A percentile compares a stretch with the other conserved stretches of the same genome.
Conservation (phyloP, 2,329 filamentous ascomycete genomes). For the Aspergillus alliaceus region DNA sequence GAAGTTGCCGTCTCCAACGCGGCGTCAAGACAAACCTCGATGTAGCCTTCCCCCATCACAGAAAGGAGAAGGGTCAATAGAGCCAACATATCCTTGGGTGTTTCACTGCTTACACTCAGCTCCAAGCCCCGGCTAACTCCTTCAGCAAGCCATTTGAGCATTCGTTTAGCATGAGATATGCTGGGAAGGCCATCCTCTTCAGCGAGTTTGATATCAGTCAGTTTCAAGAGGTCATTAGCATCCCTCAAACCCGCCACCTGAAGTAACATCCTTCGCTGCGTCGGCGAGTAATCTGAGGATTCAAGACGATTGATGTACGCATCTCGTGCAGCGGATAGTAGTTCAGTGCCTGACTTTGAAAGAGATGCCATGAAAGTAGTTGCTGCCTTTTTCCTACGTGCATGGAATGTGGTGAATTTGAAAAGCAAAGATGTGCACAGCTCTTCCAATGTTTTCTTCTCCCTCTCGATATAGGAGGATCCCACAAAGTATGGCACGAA, state of each 20-base stretch:
- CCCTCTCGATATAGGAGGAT: constrained; percentile 65
- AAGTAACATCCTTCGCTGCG: constrained; percentile 87
- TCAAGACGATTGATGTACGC: constrained; percentile 87
- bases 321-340: constrained; percentile 84
- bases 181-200: constrained; percentile 86
- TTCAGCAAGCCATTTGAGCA: constrained; percentile 97
- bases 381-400: constrained; percentile 75
- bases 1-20: constrained; percentile 73
- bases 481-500: constrained; percentile 67
- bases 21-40: constrained; percentile 65
- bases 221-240: constrained; percentile 63
- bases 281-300: constrained; percentile 80
- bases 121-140: constrained; percentile 89
- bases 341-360: constrained; percentile 83
- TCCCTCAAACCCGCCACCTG: constrained; percentile 80
- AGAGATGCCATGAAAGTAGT: constrained; percentile 91
- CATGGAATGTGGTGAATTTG: constrained; percentile 94
- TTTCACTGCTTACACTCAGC: constrained; percentile 82
- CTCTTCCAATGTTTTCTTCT: constrained; percentile 70
- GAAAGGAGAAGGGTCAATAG: constrained; percentile 79
- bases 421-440: constrained; percentile 89
- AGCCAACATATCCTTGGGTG: constrained; percentile 87
- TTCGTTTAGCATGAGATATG: constrained; percentile 87
- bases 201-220: constrained; percentile 84
- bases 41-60: constrained; percentile 81